Evolutionary conservation across 2,329 filamentous ascomycete genomes (phyloP).

Genomic region (Cladosporium sp.): DNA sequence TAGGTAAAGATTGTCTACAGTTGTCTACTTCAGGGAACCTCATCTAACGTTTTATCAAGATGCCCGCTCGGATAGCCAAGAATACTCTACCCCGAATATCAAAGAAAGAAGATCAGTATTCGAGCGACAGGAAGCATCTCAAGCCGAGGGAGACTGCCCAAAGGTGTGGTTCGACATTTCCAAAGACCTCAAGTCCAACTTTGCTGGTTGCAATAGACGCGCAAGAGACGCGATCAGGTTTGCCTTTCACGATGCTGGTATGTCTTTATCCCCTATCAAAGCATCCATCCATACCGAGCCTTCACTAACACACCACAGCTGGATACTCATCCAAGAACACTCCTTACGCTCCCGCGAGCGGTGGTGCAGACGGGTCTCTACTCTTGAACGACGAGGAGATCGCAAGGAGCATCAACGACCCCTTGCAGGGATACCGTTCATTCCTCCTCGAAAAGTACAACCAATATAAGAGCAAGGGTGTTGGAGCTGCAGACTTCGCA

Average conservation of each 20-base stretch:
- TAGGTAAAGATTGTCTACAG: too few species aligned
- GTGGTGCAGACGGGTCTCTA: conserved; percentile 40
- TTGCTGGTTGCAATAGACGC: background rate
- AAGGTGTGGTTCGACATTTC: background rate
- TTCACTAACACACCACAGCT: background rate
- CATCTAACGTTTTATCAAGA: too few species aligned
- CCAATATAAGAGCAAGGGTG: conserved; percentile 18
- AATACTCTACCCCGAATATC: too few species aligned
- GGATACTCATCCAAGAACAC: conserved; percentile 18
- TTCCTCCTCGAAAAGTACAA: conserved; percentile 39
- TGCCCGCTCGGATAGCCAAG: too few species aligned
- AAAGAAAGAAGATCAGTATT: too few species aligned
- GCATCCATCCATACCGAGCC: background rate
- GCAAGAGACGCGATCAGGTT: conserved; percentile 25
- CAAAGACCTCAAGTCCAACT: background rate
- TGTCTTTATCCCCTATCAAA: background rate
- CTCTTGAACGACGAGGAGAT: conserved; percentile 35
- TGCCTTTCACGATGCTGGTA: conserved; percentile 30
- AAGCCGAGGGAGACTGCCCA: background rate
- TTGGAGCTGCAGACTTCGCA: conserved; percentile 51
- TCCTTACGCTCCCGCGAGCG: conserved; percentile 23
- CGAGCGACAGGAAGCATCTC: too few species aligned
- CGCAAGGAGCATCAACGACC: conserved; percentile 37
- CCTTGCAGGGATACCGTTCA: conserved; percentile 40
- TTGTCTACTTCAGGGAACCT: too few species aligned